These are phyloP conservation scores for Echium plantagineum DNA, from an alignment of 257 asterid genomes.

Conservation along the genomic window DNA sequence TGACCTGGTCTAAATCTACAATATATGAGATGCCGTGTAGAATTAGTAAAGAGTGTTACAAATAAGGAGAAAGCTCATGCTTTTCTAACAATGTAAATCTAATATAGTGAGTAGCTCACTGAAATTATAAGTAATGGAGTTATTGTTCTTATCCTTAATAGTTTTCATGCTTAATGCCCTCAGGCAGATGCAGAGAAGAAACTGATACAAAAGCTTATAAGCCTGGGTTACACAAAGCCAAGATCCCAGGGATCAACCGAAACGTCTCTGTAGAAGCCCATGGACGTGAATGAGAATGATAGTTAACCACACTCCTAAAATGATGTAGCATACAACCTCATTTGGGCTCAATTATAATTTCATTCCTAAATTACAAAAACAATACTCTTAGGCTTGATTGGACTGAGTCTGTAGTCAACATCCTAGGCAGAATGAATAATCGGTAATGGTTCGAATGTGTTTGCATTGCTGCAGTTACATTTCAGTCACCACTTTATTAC, in stretches of 20 bases:
- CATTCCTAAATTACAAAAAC: no score
- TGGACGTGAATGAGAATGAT: neutral
- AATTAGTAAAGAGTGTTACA: neutral
- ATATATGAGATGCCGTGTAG: no score
- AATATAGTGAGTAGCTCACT: neutral
- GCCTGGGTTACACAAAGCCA: constrained; percentile 49
- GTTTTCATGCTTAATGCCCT: constrained; percentile 9
- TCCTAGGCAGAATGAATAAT: no score
- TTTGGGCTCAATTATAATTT: neutral
- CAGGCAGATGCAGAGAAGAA: constrained; percentile 83
- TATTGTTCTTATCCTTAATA: neutral
- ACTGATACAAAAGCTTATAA: constrained; percentile 61
- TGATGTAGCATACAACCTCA: no score
- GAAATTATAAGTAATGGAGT: neutral
- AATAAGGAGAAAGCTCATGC: neutral
- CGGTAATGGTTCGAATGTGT: no score
- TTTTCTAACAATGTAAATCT: no score
- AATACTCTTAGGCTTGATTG: no score
- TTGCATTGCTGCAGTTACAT: no score
- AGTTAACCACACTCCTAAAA: neutral
- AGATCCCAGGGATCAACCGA: constrained; percentile 17
- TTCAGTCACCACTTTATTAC: no score
- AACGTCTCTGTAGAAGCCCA: neutral
- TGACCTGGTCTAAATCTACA: no score
- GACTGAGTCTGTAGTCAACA: no score